Conservation (phyloP, 208 protist species). For the Plasmodiophora brassicae region DNA sequence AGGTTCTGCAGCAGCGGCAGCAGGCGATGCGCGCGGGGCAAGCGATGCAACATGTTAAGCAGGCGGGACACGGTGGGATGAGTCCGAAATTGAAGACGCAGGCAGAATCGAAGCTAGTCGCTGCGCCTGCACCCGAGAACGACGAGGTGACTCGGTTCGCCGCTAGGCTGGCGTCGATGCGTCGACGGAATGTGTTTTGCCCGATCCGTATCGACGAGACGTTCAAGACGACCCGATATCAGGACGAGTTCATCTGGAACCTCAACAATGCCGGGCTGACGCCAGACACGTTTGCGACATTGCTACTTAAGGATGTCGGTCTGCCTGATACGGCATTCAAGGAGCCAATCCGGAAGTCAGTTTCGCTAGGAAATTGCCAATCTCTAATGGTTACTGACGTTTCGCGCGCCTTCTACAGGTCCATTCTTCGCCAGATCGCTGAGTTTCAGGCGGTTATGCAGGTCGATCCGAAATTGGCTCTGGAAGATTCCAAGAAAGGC, state of each 20-base stretch:
- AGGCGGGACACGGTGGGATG: no score
- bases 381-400: not conserved
- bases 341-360: constrained; percentile 2
- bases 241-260: constrained; percentile 27
- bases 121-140: no score
- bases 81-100: no score
- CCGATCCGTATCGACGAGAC: not conserved
- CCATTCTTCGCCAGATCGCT: constrained; percentile 1
- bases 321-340: not conserved
- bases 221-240: not conserved
- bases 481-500: not conserved
- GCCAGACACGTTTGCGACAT: not conserved
- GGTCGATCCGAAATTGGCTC: not conserved
- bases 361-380: no score
- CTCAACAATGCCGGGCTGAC: constrained; percentile 13
- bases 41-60: no score
- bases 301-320: constrained; percentile 29
- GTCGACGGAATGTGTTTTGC: no score
- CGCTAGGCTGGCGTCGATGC: no score
- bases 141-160: no score
- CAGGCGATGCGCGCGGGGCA: no score
- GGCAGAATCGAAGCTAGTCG: no score
- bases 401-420: not conserved
- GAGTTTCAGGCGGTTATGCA: not conserved
- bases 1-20: no score